Evolutionary conservation across 148 eudicot genomes (phyloP), one percentile per base, ranked within the genome.

Genomic region (Rhododendron kiyosumense): DNA sequence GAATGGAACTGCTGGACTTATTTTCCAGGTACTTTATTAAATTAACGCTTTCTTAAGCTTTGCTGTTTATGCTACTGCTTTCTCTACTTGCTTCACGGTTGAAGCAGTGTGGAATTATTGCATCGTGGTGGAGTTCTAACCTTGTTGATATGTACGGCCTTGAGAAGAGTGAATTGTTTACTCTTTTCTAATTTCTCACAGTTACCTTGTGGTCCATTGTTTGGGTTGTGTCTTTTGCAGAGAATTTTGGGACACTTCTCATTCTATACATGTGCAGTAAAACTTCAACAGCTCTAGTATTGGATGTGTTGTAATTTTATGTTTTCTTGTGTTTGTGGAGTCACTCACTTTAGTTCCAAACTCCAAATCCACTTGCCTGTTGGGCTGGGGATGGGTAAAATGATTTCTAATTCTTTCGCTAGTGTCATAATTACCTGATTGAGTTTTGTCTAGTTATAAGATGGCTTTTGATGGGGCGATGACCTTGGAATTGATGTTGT

Each of bases 1-100:
- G 99, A 97, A 94, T 87, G 99, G 99, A 79, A 97, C 99, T 46
- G 94, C 95, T 77, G 99, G 99, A 67, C 92, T 97, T 86, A 91
- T 91, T 46, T 97, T 94, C 91, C 99, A 97, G 99, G 99, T 97
- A 90, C 14, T 52, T 79, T 41, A 41, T 32, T 65, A 84, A 78
- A 28, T 57, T 77, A 3, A 3, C 63, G 74, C 24, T 76, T 41
- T 20, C 30, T 34, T 87, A 77, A 17, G 22, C 54, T 78, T 54
- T 77, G 22, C 12, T 63, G 13, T 83, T 83, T 67, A 12, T 61
- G 54, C 52, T 71, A 71, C 38, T 71, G 20, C 34, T 30, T 71
- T 20, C 61, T 52, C 32, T 80, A 18, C 57, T 26, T 1, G 63
- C 82, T 13, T 81, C 26, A 15, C 0, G 30, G 65, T 79, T 46